phyloP scores from a whole-genome alignment of 345 rosid genomes.

The Crucihimalaya himalaica region DNA sequence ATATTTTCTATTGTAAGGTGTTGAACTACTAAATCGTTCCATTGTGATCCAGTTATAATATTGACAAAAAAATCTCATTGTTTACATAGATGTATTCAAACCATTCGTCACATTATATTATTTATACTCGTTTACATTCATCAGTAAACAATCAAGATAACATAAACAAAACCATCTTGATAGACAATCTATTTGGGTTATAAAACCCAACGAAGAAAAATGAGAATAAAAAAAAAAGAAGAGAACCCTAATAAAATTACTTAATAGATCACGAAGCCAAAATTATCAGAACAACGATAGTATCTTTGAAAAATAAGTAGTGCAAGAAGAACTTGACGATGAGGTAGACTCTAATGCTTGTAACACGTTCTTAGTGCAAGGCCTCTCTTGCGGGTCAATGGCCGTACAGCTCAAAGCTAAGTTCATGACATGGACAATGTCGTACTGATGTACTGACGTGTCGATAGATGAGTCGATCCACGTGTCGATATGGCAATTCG shows the following conservation, averaged over 20 bases:
- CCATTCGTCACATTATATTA: conserved; percentile 41
- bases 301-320: conserved; percentile 36
- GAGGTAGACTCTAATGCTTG: conserved; percentile 54
- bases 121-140: background rate
- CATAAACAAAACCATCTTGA: conserved; percentile 43
- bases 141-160: conserved; percentile 37
- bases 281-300: conserved; percentile 45
- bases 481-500: conserved; percentile 58
- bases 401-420: conserved; percentile 77
- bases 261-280: conserved; percentile 9
- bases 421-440: conserved; percentile 63
- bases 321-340: conserved; percentile 41
- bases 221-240: background rate
- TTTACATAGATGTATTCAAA: background rate
- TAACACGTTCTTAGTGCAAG: conserved; percentile 49
- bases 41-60: no score
- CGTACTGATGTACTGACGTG: conserved; percentile 37
- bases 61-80: no score
- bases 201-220: background rate
- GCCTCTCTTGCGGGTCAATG: conserved; percentile 64
- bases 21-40: no score
- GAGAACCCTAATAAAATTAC: conserved; percentile 19
- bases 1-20: no score
- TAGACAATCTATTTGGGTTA: conserved; percentile 18
- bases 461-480: conserved; percentile 70